Base-by-base conservation (phyloP, 192 early-diverging fungal species). In the Dissophora ornata region DNA sequence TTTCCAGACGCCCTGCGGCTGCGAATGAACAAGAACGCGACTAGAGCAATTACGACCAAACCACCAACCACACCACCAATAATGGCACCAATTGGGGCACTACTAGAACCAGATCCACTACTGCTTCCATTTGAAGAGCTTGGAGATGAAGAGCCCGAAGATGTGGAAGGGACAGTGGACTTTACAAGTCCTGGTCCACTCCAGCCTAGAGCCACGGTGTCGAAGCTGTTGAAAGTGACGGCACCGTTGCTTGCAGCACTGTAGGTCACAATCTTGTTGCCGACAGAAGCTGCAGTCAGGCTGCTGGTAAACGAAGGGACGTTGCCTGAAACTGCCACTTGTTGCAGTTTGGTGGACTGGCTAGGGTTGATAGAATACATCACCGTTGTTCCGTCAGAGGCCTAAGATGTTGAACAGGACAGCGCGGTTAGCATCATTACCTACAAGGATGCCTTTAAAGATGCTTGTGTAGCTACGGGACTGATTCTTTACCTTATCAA, bases 11-110 rank as follows among this genome's bases (percentile, higher is more conserved):
- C 61, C 18, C 41, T 38, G 38, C 71, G 71, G 18, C 48, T 29
- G 15, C 64, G 63, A 45, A 56, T 29, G 30, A 67, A 44, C 1
- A 77, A 19, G 58, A 77, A 77, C 3, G 52, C 64, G 12, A 61
- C 16, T 49, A 77, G 34, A 2, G 64, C 63, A 47, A 67, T 54
- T 1, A 67, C 19, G 10, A 77, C 71, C 15, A 77, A 10, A 12
- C 57, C 71, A 33, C 32, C 71, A 19, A 67, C 71, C 2, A 62
- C 63, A 3, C 71, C 71, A 40, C 71, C 71, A 24, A 59, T 36
- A 24, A 77, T 77, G 7, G 50, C 71, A 12, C 50, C 71, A 2
- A 52, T 9, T 11, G 34, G 24, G 0, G 56, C 6, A 33, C 57
- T 65, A 7, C 30, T 40, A 5, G 53, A 32, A 0, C 29, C 45